Percentiles rank a stretch among this genome's conserved stretches.
phyloP scores from a whole-genome alignment of 129 eudicot species.

The Arctium minus region DNA sequence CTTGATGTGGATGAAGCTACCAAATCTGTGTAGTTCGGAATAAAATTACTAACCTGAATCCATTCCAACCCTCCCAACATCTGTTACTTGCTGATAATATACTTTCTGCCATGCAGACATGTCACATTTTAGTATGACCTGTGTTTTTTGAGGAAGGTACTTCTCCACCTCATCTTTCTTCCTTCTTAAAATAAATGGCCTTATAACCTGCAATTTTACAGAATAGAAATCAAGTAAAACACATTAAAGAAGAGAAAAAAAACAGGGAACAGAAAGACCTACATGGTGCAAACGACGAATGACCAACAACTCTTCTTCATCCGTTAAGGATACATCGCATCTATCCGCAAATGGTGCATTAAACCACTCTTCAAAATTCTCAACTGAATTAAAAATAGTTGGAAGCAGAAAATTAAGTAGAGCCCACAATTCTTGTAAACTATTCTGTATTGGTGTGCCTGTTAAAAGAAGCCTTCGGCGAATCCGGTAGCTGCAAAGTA shows the following conservation, averaged over 20 bases:
- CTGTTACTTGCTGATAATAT: conserved; percentile 89
- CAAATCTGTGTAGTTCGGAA: neutral
- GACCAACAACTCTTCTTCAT: conserved; percentile 72
- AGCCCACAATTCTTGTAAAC: conserved; percentile 94
- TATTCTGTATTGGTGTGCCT: conserved; percentile 98
- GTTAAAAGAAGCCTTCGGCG: conserved; percentile 89
- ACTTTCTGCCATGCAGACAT: conserved; percentile 98
- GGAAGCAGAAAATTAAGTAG: conserved; percentile 99
- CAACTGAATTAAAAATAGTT: conserved; percentile 82
- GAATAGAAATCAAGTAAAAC: neutral
- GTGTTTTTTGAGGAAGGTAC: conserved; percentile 84
- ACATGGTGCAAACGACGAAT: conserved; percentile 93
- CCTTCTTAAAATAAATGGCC: conserved; percentile 93
- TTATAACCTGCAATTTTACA: conserved; percentile 56
- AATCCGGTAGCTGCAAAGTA: conserved; percentile 72
- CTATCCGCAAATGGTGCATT: conserved; percentile 87
- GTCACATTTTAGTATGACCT: conserved; percentile 93
- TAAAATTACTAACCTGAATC: conserved; percentile 54
- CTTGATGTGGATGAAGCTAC: too few species aligned
- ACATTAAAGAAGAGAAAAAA: neutral
- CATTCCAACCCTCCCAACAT: conserved; percentile 91
- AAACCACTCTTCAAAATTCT: conserved; percentile 97
- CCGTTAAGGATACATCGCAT: conserved; percentile 67
- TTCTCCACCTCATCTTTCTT: conserved; percentile 99
- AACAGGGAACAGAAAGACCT: conserved; percentile 5